Conservation (phyloP, 768 basidiomycete genomes). For the Phaeotremella skinneri region DNA sequence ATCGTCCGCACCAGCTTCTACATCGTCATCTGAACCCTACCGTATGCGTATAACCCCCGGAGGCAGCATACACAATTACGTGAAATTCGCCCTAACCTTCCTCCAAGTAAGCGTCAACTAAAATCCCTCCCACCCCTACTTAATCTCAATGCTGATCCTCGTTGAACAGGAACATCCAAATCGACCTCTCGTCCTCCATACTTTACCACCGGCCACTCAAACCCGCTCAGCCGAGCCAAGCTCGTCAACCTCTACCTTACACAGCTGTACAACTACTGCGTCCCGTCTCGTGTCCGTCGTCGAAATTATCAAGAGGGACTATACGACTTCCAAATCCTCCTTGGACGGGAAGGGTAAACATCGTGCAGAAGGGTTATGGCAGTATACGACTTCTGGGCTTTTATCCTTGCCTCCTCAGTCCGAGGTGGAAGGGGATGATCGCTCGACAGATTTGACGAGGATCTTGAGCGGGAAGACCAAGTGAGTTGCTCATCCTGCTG, state of each 20-base stretch:
- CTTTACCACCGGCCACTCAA: too few relatives aligned
- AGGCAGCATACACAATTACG: constrained; percentile 26
- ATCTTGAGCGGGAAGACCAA: constrained; percentile 32
- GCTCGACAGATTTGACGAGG: constrained; percentile 14
- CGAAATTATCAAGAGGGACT: constrained; percentile 83
- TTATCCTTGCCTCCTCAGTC: constrained; percentile 8
- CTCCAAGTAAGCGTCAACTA: constrained; percentile 21
- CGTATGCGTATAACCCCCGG: constrained; percentile 39
- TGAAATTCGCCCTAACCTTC: constrained; percentile 30
- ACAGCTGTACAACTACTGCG: constrained; percentile 50
- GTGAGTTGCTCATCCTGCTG: constrained; percentile 15
- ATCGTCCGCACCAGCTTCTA: background rate
- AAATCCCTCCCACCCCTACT: background rate
- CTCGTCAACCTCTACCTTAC: constrained; percentile 21
- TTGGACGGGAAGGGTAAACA: constrained; percentile 22
- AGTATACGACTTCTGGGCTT: constrained; percentile 37
- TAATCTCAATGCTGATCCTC: background rate
- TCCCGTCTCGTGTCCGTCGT: constrained; percentile 72
- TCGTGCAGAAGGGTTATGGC: constrained; percentile 40
- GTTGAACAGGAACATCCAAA: background rate
- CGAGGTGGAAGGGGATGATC: constrained; percentile 9
- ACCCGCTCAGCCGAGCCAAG: too few relatives aligned
- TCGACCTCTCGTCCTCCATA: constrained; percentile 1
- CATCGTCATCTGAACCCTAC: constrained; percentile 16
- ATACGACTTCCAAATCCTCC: constrained; percentile 14